These are phyloP conservation scores for Pythium utonaiense DNA, from an alignment of 352 stramenopile species.

Conservation along the genomic window DNA sequence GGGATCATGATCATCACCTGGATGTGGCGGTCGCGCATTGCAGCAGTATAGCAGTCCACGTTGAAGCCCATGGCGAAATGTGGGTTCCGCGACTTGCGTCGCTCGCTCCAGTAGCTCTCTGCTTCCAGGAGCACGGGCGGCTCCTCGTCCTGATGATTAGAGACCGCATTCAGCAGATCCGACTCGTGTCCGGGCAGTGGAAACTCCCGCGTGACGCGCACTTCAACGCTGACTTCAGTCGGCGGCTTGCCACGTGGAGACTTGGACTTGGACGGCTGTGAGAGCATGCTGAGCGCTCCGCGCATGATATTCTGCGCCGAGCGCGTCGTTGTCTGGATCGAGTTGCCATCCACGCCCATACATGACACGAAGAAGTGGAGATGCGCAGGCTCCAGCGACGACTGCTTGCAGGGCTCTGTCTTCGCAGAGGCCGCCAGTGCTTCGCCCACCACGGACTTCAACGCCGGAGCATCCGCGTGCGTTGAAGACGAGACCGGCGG, in stretches of 20 bases:
- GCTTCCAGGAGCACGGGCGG: conserved; percentile 28
- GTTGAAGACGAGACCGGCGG: background rate
- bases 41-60: conserved; percentile 42
- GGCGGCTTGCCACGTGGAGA: conserved; percentile 44
- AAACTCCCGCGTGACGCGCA: conserved; percentile 54
- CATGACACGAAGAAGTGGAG: conserved; percentile 79
- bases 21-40: conserved; percentile 58
- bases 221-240: conserved; percentile 68
- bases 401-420: background rate
- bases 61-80: conserved; percentile 69
- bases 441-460: conserved; percentile 5
- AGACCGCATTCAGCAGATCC: background rate
- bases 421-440: background rate
- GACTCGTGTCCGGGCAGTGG: conserved; percentile 25
- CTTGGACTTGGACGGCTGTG: conserved; percentile 38
- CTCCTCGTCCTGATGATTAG: background rate
- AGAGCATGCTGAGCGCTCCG: conserved; percentile 70
- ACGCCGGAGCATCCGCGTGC: background rate
- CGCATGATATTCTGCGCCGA: conserved; percentile 72
- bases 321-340: conserved; percentile 38
- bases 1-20: conserved; percentile 79
- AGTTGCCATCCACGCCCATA: conserved; percentile 51
- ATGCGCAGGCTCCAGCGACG: conserved; percentile 6
- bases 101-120: conserved; percentile 74
- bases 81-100: conserved; percentile 54